These are phyloP conservation scores for Diaporthe ampelina DNA, from an alignment of 2,329 filamentous ascomycete genomes.

Conservation along the genomic window DNA sequence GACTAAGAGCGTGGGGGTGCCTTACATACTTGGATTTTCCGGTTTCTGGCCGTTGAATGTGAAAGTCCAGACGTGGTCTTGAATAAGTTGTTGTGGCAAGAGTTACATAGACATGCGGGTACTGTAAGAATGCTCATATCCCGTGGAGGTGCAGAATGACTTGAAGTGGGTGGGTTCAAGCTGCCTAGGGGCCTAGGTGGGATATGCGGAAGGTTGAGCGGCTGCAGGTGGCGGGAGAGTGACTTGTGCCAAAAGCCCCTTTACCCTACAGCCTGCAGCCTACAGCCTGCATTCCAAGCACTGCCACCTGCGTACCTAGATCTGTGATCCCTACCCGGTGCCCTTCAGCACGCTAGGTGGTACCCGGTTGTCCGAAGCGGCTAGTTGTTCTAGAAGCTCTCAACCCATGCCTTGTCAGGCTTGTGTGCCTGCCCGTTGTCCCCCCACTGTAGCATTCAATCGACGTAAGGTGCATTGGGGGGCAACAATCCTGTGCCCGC, in stretches of 20 bases:
- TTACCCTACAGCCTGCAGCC: constrained; percentile 9
- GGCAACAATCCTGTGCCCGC: constrained; percentile 22
- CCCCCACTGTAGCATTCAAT: constrained; percentile 33
- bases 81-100: not conserved
- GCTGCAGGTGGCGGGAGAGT: not conserved
- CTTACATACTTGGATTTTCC: too few relatives aligned
- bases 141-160: not conserved
- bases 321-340: constrained; percentile 22
- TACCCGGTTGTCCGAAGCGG: not conserved
- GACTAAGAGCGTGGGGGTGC: not conserved
- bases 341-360: not conserved
- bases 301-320: not conserved
- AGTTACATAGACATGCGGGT: not conserved
- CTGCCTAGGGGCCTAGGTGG: constrained; percentile 27
- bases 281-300: not conserved
- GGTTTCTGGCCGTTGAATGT: not conserved
- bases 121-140: not conserved
- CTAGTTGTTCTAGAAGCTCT: constrained; percentile 30
- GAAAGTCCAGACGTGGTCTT: not conserved
- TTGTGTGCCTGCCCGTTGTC: constrained; percentile 12
- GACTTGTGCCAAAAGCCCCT: constrained; percentile 22
- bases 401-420: not conserved
- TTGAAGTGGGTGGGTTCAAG: not conserved
- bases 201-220: constrained; percentile 4
- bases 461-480: constrained; percentile 26